Evolutionary conservation across 306 rosid genomes (phyloP), one percentile per base, ranked within the genome.

Genomic region (Notholithocarpus densiflorus): DNA sequence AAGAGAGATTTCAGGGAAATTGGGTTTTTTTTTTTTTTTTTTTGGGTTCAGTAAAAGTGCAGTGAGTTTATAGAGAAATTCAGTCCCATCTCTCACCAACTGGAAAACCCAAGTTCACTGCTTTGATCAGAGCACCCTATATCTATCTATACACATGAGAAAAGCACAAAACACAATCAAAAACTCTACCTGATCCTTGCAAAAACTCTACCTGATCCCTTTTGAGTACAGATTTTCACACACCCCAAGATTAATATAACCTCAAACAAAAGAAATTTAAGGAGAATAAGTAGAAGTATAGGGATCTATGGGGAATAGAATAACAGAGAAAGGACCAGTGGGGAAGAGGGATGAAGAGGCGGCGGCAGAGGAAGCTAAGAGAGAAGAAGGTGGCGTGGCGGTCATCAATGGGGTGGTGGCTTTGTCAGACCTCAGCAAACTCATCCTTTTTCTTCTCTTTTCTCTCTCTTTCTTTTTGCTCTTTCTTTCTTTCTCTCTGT

Each of bases 321-420:
- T 24, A 56, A 75, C 13, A 37, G 31, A 17, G 52, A 6, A 66
- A 72, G 80, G 77, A 77, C 73, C 81, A 72, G 59, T 5, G 23
- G 53, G 43, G 55, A 26, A 40, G 53, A 56, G 57, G 20, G 32
- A 29, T 59, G 75, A 52, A 62, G 72, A 66, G 87, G 82, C 75
- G 71, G 83, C 75, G 70, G 65, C 19, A 34, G 82, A 74, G 43
- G 53, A 48, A 48, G 53, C 53, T 3, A 48, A 12, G 53, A 12
- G 53, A 8, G 48, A 51, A 34, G 3, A 64, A 11, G 80, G 56
- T 71, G 53, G 64, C 81, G 77, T 79, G 86, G 83, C 83, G 68
- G 86, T 75, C 69, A 83, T 77, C 64, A 56, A 77, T 75, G 75
- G 59, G 83, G 76, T 83, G 80, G 73, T 77, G 88, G 90, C 85